Evolutionary conservation across 495 filamentous ascomycete species (phyloP).

Genomic region (Polyplosphaeria fusca): DNA sequence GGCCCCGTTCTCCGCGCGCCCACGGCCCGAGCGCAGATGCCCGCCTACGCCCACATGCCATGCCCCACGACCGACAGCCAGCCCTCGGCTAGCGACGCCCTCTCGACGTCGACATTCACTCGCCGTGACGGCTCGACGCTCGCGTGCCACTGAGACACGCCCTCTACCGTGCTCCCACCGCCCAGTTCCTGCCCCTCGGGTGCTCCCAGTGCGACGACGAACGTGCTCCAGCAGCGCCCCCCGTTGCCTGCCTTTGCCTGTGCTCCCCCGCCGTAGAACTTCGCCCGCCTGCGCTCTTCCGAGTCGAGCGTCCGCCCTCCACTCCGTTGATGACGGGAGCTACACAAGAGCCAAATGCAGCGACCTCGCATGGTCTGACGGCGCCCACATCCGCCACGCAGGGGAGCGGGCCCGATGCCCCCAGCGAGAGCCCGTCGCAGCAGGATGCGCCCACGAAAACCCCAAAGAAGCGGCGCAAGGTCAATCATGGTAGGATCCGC

Average conservation of each 20-base stretch:
- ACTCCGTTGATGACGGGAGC: constrained; percentile 32
- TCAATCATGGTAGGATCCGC: constrained; percentile 81
- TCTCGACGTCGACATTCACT: not conserved
- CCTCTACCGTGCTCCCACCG: constrained; percentile 9
- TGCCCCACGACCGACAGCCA: not conserved
- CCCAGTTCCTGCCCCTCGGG: constrained; percentile 16
- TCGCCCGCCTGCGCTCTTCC: constrained; percentile 16
- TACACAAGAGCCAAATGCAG: constrained; percentile 31
- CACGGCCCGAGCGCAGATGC: not conserved
- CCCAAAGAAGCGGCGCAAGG: constrained; percentile 95
- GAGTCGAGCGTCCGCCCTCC: constrained; percentile 14
- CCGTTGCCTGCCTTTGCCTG: constrained; percentile 9
- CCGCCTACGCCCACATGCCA: too few relatives aligned
- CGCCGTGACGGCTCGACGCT: not conserved
- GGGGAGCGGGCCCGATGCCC: constrained; percentile 21
- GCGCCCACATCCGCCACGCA: constrained; percentile 24
- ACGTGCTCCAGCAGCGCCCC: constrained; percentile 23
- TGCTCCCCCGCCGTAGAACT: not conserved
- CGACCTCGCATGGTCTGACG: constrained; percentile 25
- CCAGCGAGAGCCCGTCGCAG: constrained; percentile 25
- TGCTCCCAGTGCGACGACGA: constrained; percentile 17
- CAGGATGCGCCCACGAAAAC: constrained; percentile 32
- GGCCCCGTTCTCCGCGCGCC: not conserved
- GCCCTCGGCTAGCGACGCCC: constrained; percentile 6
- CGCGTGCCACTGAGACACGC: constrained; percentile 23